Percentiles rank a stretch among this genome's conserved stretches.
Conservation (phyloP, 2,329 filamentous ascomycete species). For the Aspergillus pseudonomiae region DNA sequence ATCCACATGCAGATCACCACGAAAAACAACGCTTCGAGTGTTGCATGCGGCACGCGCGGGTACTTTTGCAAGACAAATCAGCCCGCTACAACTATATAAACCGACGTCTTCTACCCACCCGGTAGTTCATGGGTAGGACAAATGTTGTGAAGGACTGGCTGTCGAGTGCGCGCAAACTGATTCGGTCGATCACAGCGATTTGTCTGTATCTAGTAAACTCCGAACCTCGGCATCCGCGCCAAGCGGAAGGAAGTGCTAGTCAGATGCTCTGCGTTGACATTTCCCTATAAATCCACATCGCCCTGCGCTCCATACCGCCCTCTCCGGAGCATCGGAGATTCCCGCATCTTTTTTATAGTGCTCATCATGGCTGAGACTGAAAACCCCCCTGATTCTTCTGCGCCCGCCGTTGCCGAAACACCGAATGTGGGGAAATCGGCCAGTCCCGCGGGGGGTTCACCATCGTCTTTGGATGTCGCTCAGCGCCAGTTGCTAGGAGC, state of each 20-base stretch:
- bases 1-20: not conserved
- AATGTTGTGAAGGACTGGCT: not conserved
- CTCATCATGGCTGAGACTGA: slow-evolving; percentile 27
- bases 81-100: not conserved
- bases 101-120: not conserved
- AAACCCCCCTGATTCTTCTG: slow-evolving; percentile 17
- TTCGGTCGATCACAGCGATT: not conserved
- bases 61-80: not conserved
- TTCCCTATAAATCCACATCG: slow-evolving; percentile 8
- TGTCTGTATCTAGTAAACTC: slow-evolving; percentile 2
- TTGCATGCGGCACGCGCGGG: not conserved
- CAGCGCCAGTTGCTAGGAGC: slow-evolving; percentile 30
- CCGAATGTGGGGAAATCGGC: slow-evolving; percentile 28
- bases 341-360: not conserved
- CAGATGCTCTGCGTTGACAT: slow-evolving; percentile 15
- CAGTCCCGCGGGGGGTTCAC: slow-evolving; percentile 17
- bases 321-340: slow-evolving; percentile 1
- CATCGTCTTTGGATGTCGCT: slow-evolving; percentile 14
- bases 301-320: not conserved
- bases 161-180: not conserved
- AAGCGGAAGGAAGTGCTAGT: slow-evolving; percentile 10
- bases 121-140: not conserved
- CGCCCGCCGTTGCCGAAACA: slow-evolving; percentile 18
- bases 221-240: slow-evolving; percentile 20
- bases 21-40: not conserved